Evolutionary conservation across 176 grass and related monocot species (phyloP), one percentile per base, ranked within the genome.

Genomic region (Zoysia japonica): DNA sequence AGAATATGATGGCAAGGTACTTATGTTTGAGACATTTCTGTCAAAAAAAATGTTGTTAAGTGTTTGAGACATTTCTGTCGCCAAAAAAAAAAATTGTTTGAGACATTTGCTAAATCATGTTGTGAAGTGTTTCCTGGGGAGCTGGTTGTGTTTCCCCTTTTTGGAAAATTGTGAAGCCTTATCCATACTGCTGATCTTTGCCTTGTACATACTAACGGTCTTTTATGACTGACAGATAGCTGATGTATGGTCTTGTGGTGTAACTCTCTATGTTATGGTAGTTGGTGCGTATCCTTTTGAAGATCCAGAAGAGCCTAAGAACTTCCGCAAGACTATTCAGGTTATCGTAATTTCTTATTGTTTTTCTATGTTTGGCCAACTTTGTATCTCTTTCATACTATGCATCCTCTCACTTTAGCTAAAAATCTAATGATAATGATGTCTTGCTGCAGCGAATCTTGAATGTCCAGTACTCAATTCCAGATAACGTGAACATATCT

Each of bases 1-100:
- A 55, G 91, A 93, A 90, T 93, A 93, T 57, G 91, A 93, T 74
- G 91, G 91, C 42, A 93, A 93, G 88, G 91, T 93, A 88, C 64
- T 50, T 57, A 20, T 64, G 9, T 36, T 76, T 40, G 72, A 57
- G 55, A 19, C 55, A 20, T 57, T 45, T 45, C 44, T 45, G 44
- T 45, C 6, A 45, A 45, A 45, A 45, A 45, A 45, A 45, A 45
- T 45, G 44, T 6, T 45, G 44, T 45, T 28, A 28, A 28, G 28
- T 28, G 28, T 28, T 28, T 28, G 28, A 45, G 44, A 45, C 44
- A 45, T 45, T 45, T 45, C 44, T 45, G 44, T 45, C 6, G 44
- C 28, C 0, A 28, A 45, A 45, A 45, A 45, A 45, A 45, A 45
- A 45, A 45, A 45, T n/a, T 65, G 53, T 51, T 77, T 7, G 28